These are phyloP conservation scores for Zizania palustris DNA, from an alignment of 202 grass and related monocot genomes.

Conservation along the genomic window DNA sequence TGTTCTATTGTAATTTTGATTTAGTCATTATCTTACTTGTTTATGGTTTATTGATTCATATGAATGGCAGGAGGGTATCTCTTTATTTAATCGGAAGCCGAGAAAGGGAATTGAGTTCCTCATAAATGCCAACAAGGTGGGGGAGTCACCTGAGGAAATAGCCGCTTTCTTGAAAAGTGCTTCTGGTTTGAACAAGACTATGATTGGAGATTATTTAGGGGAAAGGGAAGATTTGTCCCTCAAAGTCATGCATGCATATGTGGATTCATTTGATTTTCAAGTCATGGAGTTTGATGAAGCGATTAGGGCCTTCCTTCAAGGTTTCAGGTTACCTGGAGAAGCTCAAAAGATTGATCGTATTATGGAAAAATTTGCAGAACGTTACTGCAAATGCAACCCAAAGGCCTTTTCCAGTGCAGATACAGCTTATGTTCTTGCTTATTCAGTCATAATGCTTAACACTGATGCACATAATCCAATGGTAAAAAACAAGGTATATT, in stretches of 20 bases:
- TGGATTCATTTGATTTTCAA: conserved; percentile 98
- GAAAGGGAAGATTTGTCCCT: conserved; percentile 93
- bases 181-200: conserved; percentile 94
- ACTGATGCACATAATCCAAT: conserved; percentile 98
- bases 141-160: conserved; percentile 86
- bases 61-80: conserved; percentile 87
- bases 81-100: conserved; percentile 93
- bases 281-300: conserved; percentile 94
- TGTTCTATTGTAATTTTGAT: conserved; percentile 30
- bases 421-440: conserved; percentile 99
- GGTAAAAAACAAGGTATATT: conserved; percentile 96
- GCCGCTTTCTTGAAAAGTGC: conserved; percentile 83
- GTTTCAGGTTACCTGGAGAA: conserved; percentile 96
- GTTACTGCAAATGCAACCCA: conserved; percentile 96
- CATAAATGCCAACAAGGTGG: conserved; percentile 85
- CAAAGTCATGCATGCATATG: conserved; percentile 99
- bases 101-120: conserved; percentile 98
- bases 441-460: conserved; percentile 98
- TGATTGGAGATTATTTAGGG: conserved; percentile 97
- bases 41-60: conserved; percentile 45
- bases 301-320: conserved; percentile 88
- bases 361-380: conserved; percentile 98
- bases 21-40: conserved; percentile 38
- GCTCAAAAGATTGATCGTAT: conserved; percentile 98
- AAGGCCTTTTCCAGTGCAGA: conserved; percentile 96